These are phyloP conservation scores for Sambucus nigra DNA, from an alignment of 129 eudicot genomes.

Conservation along the genomic window DNA sequence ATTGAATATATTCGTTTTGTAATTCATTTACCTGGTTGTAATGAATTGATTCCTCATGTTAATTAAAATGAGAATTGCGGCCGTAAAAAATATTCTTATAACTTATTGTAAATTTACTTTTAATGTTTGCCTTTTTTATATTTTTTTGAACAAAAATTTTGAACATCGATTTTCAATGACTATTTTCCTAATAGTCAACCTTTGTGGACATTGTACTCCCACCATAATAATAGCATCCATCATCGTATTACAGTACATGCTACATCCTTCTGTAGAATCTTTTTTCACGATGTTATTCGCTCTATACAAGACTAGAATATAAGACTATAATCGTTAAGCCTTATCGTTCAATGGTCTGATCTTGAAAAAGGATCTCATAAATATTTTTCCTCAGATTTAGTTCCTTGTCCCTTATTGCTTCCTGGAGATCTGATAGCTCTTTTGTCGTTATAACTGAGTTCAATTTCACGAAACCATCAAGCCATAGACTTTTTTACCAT, in stretches of 20 bases:
- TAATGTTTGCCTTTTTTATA: too few relatives aligned
- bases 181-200: too few relatives aligned
- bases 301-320: not conserved
- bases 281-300: not conserved
- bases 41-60: too few relatives aligned
- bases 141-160: too few relatives aligned
- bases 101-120: too few relatives aligned
- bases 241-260: not conserved
- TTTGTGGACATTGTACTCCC: not conserved
- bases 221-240: not conserved
- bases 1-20: too few relatives aligned
- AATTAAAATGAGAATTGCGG: too few relatives aligned
- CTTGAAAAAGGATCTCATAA: slow-evolving; percentile 81
- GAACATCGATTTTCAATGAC: too few relatives aligned
- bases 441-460: slow-evolving; percentile 47
- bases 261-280: not conserved
- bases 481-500: slow-evolving; percentile 91
- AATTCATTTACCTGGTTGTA: too few relatives aligned
- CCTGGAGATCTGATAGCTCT: slow-evolving; percentile 90
- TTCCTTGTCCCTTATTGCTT: slow-evolving; percentile 94
- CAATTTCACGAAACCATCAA: slow-evolving; percentile 73
- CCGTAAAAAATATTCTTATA: too few relatives aligned
- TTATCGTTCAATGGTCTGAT: slow-evolving; percentile 39
- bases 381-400: slow-evolving; percentile 85
- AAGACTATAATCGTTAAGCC: not conserved